A percentile compares a stretch with the other conserved stretches of the same genome.
Evolutionary conservation across 352 stramenopile species (phyloP).

Genomic region (Pythium volutum): DNA sequence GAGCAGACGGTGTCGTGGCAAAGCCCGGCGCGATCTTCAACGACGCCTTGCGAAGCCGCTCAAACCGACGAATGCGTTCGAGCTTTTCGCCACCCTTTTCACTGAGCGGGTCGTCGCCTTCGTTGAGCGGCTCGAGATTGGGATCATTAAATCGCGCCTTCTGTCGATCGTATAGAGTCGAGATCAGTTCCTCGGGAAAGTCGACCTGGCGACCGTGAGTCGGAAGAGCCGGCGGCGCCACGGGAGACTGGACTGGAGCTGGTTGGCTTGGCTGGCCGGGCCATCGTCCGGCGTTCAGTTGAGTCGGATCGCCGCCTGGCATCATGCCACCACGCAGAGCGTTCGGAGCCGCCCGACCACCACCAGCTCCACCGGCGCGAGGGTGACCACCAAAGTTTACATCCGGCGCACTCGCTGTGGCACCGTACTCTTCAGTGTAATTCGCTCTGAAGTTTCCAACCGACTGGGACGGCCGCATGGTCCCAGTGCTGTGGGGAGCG

Average conservation of each 20-base stretch:
- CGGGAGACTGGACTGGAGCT: background rate
- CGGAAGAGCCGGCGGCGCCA: conserved; percentile 20
- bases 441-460: conserved; percentile 68
- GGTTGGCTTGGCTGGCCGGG: background rate
- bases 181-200: conserved; percentile 52
- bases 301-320: background rate
- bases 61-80: conserved; percentile 61
- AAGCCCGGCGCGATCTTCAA: conserved; percentile 68
- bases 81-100: conserved; percentile 66
- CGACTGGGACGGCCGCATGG: conserved; percentile 56
- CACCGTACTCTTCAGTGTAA: conserved; percentile 50
- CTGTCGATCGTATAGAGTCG: conserved; percentile 63
- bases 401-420: background rate
- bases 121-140: conserved; percentile 55
- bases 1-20: conserved; percentile 20
- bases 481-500: conserved; percentile 12
- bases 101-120: conserved; percentile 78
- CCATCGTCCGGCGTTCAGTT: background rate
- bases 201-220: conserved; percentile 45
- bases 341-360: conserved; percentile 3
- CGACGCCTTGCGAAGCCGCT: conserved; percentile 50
- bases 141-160: conserved; percentile 71
- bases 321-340: background rate
- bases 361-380: background rate
- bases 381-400: background rate